Percentiles rank a stretch among this genome's conserved stretches.
Conservation (phyloP, 225 moss, liverwort and hornwort species). For the Bryoerythrophyllum caledonicum region DNA sequence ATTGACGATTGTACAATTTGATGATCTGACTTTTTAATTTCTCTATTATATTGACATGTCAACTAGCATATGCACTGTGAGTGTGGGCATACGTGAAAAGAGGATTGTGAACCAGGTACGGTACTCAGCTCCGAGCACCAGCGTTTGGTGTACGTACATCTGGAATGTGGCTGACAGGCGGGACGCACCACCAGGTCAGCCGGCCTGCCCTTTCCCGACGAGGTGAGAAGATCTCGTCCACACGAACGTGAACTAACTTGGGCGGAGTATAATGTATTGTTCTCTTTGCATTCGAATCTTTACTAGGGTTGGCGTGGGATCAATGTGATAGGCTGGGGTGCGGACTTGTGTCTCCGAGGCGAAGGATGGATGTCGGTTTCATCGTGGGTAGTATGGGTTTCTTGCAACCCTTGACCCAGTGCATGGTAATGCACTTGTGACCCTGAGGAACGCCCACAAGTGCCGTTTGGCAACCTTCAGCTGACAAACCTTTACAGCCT, state of each 20-base stretch:
- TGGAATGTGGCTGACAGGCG: neutral
- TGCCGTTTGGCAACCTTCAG: slow-evolving; percentile 41
- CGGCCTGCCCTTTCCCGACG: slow-evolving; percentile 10
- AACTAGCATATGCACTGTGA: neutral
- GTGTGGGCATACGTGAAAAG: neutral
- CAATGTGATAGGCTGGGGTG: slow-evolving; percentile 22
- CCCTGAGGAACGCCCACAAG: slow-evolving; percentile 1
- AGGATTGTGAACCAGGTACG: neutral
- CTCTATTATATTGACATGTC: slow-evolving; percentile 13
- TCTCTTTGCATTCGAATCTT: slow-evolving; percentile 10
- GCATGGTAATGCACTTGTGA: neutral
- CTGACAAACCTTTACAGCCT: slow-evolving; percentile 39
- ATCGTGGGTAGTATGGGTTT: neutral
- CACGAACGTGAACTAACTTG: neutral
- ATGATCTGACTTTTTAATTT: neutral
- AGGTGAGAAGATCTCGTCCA: slow-evolving; percentile 8
- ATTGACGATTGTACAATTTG: slow-evolving; percentile 21
- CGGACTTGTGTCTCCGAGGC: neutral
- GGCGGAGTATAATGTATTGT: neutral
- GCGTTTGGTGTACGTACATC: slow-evolving; percentile 5
- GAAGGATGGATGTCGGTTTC: slow-evolving; percentile 20
- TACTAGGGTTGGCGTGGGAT: slow-evolving; percentile 6
- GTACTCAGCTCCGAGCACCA: neutral
- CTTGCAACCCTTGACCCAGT: neutral
- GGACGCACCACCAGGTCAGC: neutral